Evolutionary conservation across 768 basidiomycete species (phyloP).

Genomic region (Boletus edulis): DNA sequence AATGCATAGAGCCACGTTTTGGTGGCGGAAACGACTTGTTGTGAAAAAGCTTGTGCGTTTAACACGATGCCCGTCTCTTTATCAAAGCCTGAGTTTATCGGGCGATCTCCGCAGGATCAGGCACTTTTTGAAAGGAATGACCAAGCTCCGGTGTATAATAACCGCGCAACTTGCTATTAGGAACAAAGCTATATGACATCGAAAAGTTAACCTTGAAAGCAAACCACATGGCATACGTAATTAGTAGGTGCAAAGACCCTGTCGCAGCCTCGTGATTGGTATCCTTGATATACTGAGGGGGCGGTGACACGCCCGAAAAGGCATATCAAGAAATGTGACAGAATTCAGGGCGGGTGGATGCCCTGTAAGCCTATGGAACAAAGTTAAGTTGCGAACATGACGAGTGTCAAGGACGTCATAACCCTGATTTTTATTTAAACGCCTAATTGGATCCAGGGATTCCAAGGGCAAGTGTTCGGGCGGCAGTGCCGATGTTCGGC

Average conservation of each 20-base stretch:
- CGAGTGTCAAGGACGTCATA: slow-evolving; percentile 21
- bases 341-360: slow-evolving; percentile 5
- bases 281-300: slow-evolving; percentile 1
- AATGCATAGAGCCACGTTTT: slow-evolving; percentile 5
- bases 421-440: slow-evolving; percentile 23
- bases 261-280: slow-evolving; percentile 19
- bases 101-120: slow-evolving; percentile 28
- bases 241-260: slow-evolving; percentile 13
- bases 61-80: not conserved
- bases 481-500: slow-evolving; percentile 12
- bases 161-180: slow-evolving; percentile 5
- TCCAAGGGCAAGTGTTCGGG: not conserved
- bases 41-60: not conserved
- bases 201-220: slow-evolving; percentile 30
- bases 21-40: not conserved
- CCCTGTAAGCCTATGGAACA: slow-evolving; percentile 8
- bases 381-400: slow-evolving; percentile 27
- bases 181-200: slow-evolving; percentile 7
- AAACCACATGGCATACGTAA: slow-evolving; percentile 22
- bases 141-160: slow-evolving; percentile 17
- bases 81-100: slow-evolving; percentile 22
- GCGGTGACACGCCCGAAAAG: slow-evolving; percentile 10
- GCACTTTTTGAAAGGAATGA: slow-evolving; percentile 6
- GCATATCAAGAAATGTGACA: slow-evolving; percentile 17
- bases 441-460: slow-evolving; percentile 9